phyloP scores from a whole-genome alignment of 1,284 basidiomycete genomes.

The Pseudozyma pruni region DNA sequence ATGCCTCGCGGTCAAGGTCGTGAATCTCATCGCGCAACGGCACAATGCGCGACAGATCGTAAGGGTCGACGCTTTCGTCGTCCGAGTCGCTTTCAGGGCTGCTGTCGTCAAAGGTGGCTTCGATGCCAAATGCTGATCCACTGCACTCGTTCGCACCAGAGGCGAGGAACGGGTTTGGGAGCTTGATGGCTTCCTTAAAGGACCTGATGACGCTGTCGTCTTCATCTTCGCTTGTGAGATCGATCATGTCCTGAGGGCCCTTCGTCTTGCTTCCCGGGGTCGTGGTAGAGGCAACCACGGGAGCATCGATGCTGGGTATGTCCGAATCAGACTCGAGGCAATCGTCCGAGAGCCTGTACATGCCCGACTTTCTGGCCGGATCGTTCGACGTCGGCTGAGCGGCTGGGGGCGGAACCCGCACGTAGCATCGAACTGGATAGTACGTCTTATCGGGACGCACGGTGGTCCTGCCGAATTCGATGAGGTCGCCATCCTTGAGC shows the following conservation, averaged over 20 bases:
- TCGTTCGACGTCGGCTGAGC: too few species aligned
- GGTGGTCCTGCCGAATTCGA: constrained; percentile 30
- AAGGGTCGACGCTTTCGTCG: background rate
- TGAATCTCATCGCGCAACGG: constrained; percentile 8
- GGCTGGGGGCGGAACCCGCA: background rate
- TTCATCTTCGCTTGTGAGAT: constrained; percentile 20
- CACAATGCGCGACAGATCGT: background rate
- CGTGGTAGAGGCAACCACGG: constrained; percentile 7
- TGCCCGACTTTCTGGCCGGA: background rate
- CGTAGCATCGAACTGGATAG: constrained; percentile 28
- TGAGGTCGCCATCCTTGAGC: constrained; percentile 15
- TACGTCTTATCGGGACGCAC: constrained; percentile 1
- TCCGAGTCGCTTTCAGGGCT: constrained; percentile 1
- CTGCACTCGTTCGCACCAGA: too few species aligned
- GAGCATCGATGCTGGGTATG: constrained; percentile 18
- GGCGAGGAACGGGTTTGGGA: too few species aligned
- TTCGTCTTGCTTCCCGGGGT: background rate
- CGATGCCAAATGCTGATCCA: too few species aligned
- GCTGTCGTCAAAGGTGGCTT: background rate
- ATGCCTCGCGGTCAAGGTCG: constrained; percentile 5
- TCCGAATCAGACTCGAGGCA: constrained; percentile 27
- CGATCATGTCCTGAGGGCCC: constrained; percentile 3
- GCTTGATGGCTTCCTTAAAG: too few species aligned
- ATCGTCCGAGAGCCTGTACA: constrained; percentile 18
- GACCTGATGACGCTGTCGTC: too few species aligned